Percentiles rank a stretch among this genome's conserved stretches.
These are phyloP conservation scores for Macroventuria anomochaeta DNA, from an alignment of 2,329 filamentous ascomycete genomes.

Conservation along the genomic window DNA sequence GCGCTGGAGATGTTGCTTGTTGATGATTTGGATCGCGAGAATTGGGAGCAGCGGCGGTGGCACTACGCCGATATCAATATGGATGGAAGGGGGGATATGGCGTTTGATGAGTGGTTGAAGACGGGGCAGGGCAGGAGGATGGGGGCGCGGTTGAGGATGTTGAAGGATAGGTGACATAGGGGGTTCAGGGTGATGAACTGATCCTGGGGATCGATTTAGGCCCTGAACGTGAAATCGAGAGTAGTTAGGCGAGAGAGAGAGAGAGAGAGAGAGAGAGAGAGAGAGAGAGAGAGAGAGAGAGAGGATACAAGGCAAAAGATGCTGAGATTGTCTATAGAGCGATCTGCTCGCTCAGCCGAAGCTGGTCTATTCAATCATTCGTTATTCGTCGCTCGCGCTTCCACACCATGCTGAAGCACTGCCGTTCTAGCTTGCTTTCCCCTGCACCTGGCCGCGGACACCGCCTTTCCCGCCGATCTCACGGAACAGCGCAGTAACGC, in stretches of 20 bases:
- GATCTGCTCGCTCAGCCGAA: neutral
- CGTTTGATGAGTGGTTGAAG: slow-evolving; percentile 35
- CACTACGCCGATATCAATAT: slow-evolving; percentile 36
- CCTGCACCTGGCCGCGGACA: slow-evolving; percentile 41
- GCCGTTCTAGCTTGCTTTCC: slow-evolving; percentile 36
- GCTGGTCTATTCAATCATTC: slow-evolving; percentile 15
- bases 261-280: too few species aligned
- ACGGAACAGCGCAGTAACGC: slow-evolving; percentile 78
- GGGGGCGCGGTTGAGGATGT: slow-evolving; percentile 30
- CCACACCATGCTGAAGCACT: slow-evolving; percentile 29
- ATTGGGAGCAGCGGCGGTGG: slow-evolving; percentile 45
- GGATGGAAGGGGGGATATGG: slow-evolving; percentile 8
- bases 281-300: too few species aligned
- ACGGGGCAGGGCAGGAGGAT: slow-evolving; percentile 31
- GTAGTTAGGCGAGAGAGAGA: too few species aligned
- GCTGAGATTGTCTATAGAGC: slow-evolving; percentile 9
- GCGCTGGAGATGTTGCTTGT: slow-evolving; percentile 49
- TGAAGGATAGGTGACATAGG: slow-evolving; percentile 29
- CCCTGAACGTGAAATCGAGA: neutral
- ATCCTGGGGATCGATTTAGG: neutral
- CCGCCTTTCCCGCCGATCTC: slow-evolving; percentile 89
- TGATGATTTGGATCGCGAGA: slow-evolving; percentile 49
- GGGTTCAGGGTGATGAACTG: slow-evolving; percentile 17
- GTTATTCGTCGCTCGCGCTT: neutral
- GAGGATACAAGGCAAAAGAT: too few species aligned